Conservation (phyloP, 768 basidiomycete genomes). For the Auricularia sp. region DNA sequence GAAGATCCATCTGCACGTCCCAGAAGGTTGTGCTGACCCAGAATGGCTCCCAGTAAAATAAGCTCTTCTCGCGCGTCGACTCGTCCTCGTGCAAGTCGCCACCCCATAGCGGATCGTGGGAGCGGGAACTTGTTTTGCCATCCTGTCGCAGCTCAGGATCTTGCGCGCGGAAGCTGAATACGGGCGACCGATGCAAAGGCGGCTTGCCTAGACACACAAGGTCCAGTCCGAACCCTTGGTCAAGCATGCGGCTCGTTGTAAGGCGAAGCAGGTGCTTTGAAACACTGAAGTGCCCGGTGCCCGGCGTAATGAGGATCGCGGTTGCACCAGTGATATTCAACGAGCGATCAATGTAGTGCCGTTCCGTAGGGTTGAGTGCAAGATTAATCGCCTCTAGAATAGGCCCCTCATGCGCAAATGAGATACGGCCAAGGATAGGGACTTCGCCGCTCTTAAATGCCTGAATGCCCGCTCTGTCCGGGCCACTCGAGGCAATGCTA, state of each 20-base stretch:
- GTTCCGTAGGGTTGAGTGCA: conserved; percentile 84
- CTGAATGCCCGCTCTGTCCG: conserved; percentile 9
- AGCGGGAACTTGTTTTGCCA: conserved; percentile 35
- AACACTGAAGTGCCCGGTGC: conserved; percentile 88
- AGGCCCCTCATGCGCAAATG: conserved; percentile 87
- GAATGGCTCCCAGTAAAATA: conserved; percentile 87
- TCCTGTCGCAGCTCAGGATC: conserved; percentile 30
- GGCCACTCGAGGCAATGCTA: conserved; percentile 13
- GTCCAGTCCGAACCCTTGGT: conserved; percentile 86
- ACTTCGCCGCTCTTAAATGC: conserved; percentile 29
- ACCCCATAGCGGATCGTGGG: conserved; percentile 68
- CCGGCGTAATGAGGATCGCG: conserved; percentile 83
- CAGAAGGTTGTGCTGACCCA: conserved; percentile 77
- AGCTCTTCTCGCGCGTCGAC: conserved; percentile 34
- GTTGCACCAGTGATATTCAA: conserved; percentile 78
- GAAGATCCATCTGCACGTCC: conserved; percentile 81
- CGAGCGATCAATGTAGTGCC: conserved; percentile 92
- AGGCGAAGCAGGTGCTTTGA: conserved; percentile 81
- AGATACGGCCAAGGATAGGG: conserved; percentile 68
- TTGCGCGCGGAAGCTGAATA: conserved; percentile 74
- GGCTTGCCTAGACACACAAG: conserved; percentile 83
- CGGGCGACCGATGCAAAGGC: conserved; percentile 85
- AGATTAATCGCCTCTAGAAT: conserved; percentile 93
- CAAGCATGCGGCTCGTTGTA: conserved; percentile 88
- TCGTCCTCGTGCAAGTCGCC: conserved; percentile 38